These are phyloP conservation scores for Rhizopogon roseolus DNA, from an alignment of 768 basidiomycete species.

Conservation along the genomic window DNA sequence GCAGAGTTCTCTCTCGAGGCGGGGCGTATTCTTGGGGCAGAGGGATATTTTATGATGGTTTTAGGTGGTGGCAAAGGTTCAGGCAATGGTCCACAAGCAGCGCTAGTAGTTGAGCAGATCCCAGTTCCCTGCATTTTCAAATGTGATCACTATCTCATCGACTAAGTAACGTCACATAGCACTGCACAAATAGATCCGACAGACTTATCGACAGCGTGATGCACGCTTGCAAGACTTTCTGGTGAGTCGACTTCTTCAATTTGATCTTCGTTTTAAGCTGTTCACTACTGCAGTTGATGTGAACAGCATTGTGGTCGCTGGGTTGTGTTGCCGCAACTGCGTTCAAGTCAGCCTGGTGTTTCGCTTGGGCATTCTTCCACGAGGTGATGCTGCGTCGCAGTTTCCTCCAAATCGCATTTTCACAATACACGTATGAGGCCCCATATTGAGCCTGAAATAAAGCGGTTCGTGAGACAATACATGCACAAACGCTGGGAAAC, in stretches of 20 bases:
- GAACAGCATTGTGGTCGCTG: slow-evolving; percentile 48
- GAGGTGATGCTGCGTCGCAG: slow-evolving; percentile 26
- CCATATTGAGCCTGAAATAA: slow-evolving; percentile 37
- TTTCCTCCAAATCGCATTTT: slow-evolving; percentile 41
- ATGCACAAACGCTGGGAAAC: not conserved
- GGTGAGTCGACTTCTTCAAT: slow-evolving; percentile 12
- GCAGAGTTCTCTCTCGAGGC: not conserved
- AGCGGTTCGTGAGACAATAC: not conserved
- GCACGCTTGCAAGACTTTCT: slow-evolving; percentile 33
- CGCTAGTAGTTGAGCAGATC: not conserved
- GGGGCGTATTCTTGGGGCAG: not conserved
- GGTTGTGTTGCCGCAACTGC: slow-evolving; percentile 42
- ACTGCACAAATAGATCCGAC: not conserved
- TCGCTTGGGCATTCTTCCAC: slow-evolving; percentile 1
- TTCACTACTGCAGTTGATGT: not conserved
- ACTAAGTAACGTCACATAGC: not conserved
- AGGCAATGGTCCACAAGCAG: not conserved
- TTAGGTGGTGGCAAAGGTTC: not conserved
- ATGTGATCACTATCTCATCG: not conserved
- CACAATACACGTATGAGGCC: slow-evolving; percentile 50
- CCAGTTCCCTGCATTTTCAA: not conserved
- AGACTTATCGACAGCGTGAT: not conserved
- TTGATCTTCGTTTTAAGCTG: not conserved
- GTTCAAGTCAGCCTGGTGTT: slow-evolving; percentile 14
- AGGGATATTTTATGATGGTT: too few relatives aligned